A percentile compares a stretch with the other conserved stretches of the same genome.
Evolutionary conservation across 169 alveolate species (phyloP).

Genomic region (Cryptosporidium bovis): DNA sequence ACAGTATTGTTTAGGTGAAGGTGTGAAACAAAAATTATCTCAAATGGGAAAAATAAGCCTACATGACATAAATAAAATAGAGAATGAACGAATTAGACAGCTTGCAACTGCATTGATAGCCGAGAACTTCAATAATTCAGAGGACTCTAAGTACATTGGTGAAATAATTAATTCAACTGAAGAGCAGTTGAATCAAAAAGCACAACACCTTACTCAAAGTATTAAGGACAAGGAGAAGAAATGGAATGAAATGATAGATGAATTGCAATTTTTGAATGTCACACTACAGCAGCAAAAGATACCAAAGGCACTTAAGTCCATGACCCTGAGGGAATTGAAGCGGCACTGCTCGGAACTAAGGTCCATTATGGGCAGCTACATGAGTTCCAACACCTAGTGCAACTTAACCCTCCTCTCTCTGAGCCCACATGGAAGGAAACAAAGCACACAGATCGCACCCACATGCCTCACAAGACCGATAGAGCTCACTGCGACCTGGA

Average conservation of each 20-base stretch:
- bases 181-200: conserved; percentile 45
- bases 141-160: conserved; percentile 10
- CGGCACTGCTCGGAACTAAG: conserved; percentile 37
- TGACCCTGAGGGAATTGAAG: conserved; percentile 60
- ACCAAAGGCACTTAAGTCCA: conserved; percentile 25
- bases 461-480: too few species aligned
- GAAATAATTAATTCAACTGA: conserved; percentile 36
- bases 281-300: conserved; percentile 30
- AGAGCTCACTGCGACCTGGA: too few species aligned
- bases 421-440: too few species aligned
- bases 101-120: conserved; percentile 28
- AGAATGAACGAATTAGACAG: conserved; percentile 35
- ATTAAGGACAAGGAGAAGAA: conserved; percentile 51
- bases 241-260: conserved; percentile 48
- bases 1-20: too few species aligned
- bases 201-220: conserved; percentile 33
- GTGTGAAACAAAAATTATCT: too few species aligned
- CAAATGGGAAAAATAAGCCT: background rate
- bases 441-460: too few species aligned
- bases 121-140: background rate
- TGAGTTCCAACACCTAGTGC: conserved; percentile 1
- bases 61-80: conserved; percentile 16
- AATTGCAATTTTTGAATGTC: conserved; percentile 36
- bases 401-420: too few species aligned
- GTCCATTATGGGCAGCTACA: conserved; percentile 37